These are phyloP conservation scores for Chaetomidium leptoderma DNA, from an alignment of 495 filamentous ascomycete genomes.

Conservation along the genomic window DNA sequence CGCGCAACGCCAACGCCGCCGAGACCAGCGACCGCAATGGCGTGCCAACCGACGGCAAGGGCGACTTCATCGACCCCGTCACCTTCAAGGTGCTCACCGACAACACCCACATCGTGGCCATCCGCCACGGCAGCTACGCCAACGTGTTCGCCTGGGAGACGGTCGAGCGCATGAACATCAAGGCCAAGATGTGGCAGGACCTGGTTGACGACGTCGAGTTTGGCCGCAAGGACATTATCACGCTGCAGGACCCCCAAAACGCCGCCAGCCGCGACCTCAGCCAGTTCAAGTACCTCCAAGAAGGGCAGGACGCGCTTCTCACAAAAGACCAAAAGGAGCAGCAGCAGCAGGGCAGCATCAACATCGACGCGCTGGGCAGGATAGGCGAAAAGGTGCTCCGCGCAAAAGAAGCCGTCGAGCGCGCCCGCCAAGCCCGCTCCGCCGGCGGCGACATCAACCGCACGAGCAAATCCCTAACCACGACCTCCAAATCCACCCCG, in stretches of 20 bases:
- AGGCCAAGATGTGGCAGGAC: slow-evolving; percentile 94
- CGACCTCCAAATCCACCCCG: slow-evolving; percentile 25
- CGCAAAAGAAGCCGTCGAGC: slow-evolving; percentile 85
- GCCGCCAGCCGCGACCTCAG: slow-evolving; percentile 76
- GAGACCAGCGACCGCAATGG: slow-evolving; percentile 36
- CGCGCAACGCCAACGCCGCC: slow-evolving; percentile 75
- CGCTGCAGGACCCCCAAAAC: slow-evolving; percentile 94
- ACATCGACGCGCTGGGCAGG: slow-evolving; percentile 69
- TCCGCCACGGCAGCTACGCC: slow-evolving; percentile 69
- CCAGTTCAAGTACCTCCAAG: slow-evolving; percentile 84
- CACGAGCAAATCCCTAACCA: slow-evolving; percentile 37
- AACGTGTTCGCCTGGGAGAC: slow-evolving; percentile 98
- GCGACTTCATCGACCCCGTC: slow-evolving; percentile 91
- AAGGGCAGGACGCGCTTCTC: slow-evolving; percentile 66
- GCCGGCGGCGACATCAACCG: slow-evolving; percentile 50
- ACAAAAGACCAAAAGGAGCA: slow-evolving; percentile 50
- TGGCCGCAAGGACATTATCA: slow-evolving; percentile 87
- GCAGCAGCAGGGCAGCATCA: slow-evolving; percentile 60
- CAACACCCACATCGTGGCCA: slow-evolving; percentile 92
- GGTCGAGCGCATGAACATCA: slow-evolving; percentile 90
- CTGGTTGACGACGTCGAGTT: slow-evolving; percentile 87
- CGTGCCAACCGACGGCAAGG: slow-evolving; percentile 44
- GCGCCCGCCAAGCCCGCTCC: slow-evolving; percentile 58
- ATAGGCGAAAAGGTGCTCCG: slow-evolving; percentile 81
- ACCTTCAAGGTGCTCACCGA: slow-evolving; percentile 97